These are phyloP conservation scores for Diaporthe vexans DNA, from an alignment of 2,329 filamentous ascomycete genomes.

Conservation along the genomic window DNA sequence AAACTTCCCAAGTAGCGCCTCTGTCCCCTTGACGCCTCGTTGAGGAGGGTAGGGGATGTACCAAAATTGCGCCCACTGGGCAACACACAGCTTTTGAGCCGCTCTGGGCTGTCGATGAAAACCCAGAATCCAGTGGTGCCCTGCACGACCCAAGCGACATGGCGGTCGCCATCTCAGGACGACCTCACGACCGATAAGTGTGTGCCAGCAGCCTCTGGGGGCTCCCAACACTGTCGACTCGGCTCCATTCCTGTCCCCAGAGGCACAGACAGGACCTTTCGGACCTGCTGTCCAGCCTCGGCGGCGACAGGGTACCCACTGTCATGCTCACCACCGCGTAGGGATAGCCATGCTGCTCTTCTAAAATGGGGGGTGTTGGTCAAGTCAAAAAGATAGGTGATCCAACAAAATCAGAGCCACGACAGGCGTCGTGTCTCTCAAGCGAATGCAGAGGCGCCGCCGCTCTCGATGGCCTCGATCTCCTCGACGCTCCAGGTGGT, in stretches of 20 bases:
- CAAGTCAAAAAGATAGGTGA: neutral
- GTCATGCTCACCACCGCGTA: neutral
- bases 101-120: neutral
- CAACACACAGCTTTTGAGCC: neutral
- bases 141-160: neutral
- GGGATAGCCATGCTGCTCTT: slow-evolving; percentile 16
- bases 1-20: slow-evolving; percentile 3
- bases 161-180: neutral
- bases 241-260: neutral
- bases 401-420: neutral
- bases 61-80: slow-evolving; percentile 2
- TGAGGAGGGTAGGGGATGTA: neutral
- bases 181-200: neutral
- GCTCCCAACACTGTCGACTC: neutral
- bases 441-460: slow-evolving; percentile 76
- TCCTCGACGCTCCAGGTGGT: slow-evolving; percentile 81
- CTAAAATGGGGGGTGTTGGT: neutral
- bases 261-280: neutral
- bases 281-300: neutral
- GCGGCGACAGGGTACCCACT: neutral
- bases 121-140: neutral
- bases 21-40: neutral
- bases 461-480: slow-evolving; percentile 96
- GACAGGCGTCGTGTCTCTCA: slow-evolving; percentile 48
- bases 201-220: neutral